Evolutionary conservation across 164 flowering plant genomes (phyloP).

Genomic region (Umbellularia californica): DNA sequence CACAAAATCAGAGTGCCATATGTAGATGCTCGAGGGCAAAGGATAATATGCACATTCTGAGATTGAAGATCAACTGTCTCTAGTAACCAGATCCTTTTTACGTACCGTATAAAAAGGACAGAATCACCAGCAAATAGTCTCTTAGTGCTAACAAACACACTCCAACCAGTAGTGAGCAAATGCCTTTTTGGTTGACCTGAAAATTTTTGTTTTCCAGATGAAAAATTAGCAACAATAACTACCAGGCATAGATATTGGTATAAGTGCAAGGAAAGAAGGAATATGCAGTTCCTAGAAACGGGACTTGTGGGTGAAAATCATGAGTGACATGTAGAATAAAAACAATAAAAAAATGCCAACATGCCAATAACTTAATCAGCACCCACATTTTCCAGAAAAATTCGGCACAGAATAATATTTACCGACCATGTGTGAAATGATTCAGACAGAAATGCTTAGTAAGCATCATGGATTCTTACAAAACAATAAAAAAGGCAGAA

Average conservation of each 20-base stretch:
- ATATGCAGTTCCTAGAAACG: not conserved
- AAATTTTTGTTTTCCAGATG: conserved; percentile 6
- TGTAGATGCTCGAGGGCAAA: not conserved
- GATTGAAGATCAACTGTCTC: not conserved
- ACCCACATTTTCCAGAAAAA: not conserved
- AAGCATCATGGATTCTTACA: not conserved
- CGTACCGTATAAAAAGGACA: conserved; percentile 84
- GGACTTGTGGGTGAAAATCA: not conserved
- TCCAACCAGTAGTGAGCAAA: conserved; percentile 95
- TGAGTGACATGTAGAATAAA: not conserved
- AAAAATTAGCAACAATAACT: not conserved
- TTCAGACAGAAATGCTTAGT: not conserved
- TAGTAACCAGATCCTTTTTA: not conserved
- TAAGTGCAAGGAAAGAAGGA: not conserved
- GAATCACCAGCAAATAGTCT: conserved; percentile 92
- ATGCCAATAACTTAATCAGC: no score
- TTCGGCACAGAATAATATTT: not conserved
- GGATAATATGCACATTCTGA: not conserved
- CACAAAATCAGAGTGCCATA: not conserved
- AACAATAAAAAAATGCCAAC: not conserved
- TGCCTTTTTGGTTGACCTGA: conserved; percentile 96
- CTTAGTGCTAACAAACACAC: conserved; percentile 92
- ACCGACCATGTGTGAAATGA: not conserved
- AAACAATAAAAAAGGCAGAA: not conserved
- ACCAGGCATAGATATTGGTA: not conserved